Base-by-base conservation (phyloP, 1,139 yeast genomes). In the Blastobotrys proliferans region DNA sequence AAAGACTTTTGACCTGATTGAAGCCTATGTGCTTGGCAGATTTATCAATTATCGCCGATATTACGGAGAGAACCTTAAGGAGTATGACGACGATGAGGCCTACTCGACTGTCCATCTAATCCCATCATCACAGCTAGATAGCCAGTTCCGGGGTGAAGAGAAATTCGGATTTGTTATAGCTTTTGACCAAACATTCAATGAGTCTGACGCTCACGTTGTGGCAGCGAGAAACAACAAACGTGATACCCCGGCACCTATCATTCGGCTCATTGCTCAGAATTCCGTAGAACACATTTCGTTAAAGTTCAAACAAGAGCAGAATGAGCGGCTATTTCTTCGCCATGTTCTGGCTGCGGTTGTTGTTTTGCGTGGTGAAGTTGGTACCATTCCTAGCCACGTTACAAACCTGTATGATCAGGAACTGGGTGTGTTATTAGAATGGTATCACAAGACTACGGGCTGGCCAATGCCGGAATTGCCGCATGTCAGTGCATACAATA, bases 311-410 rank as follows among this genome's bases (percentile, higher is more conserved):
- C 24, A 34, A n/a, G 16, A 32, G 38, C 34, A 40, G 8, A 44
- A 45, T 16, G 44, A 44, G 20, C 25, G 42, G 14, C 27, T 43
- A 10, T 33, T 35, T 35, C 14, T 44, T 19, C 26, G 37, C 32
- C 13, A 46, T 36, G 77, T 84, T 16, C 79, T 90, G 1, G 86
- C 95, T 0, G 87, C 95, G 1, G 75, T 84, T 13, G 96, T 88
- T 3, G 87, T 90, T 35, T 64, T 87, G 43, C 69, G 96, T 54
- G 94, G 83, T 53, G 74, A 80, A 48, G 87, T 84, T n/a, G 97
- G 97, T 4, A 74, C 77, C 35, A 62, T 90, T 36, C 94, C 96
- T 1, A 83, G 87, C 0, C 94, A 83, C 54, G 66, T 87, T 40
- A 73, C 83, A 57, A 90, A 94, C 8, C 77, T 85, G 13, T 86